Conservation (phyloP, 1,139 yeast species). For the Lodderomyces metapsilosis region DNA sequence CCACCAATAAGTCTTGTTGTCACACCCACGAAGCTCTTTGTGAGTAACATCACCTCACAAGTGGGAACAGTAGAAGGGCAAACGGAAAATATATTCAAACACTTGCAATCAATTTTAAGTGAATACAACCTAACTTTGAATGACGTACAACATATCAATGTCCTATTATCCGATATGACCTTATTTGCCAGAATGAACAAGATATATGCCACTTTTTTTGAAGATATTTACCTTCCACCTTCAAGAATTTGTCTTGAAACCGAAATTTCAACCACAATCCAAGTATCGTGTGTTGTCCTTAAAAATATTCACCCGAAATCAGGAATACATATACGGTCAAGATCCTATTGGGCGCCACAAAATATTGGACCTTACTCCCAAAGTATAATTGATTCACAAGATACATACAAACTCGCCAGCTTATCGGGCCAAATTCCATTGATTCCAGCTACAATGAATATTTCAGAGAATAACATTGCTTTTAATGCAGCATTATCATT, state of each 20-base stretch:
- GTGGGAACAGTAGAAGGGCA: constrained; percentile 38
- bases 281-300: constrained; percentile 58
- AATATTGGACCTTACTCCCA: constrained; percentile 98
- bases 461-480: constrained; percentile 20
- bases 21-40: constrained; percentile 35
- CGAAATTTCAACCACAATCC: constrained; percentile 41
- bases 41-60: constrained; percentile 47
- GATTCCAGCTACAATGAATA: constrained; percentile 66
- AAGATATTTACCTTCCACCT: constrained; percentile 67
- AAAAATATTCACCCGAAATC: constrained; percentile 32
- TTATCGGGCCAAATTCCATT: constrained; percentile 94
- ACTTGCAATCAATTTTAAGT: constrained; percentile 33
- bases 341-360: constrained; percentile 97
- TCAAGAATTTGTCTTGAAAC: constrained; percentile 84
- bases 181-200: constrained; percentile 60
- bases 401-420: constrained; percentile 44
- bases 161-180: constrained; percentile 63
- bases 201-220: constrained; percentile 56
- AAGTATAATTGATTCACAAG: constrained; percentile 51
- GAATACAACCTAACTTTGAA: constrained; percentile 29
- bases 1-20: background rate
- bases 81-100: constrained; percentile 44
- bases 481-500: constrained; percentile 53
- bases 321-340: constrained; percentile 87
- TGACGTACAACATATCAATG: constrained; percentile 54